Evolutionary conservation across 2,329 filamentous ascomycete species (phyloP), one percentile per base, ranked within the genome.

Genomic region (Phialophora macrospora): DNA sequence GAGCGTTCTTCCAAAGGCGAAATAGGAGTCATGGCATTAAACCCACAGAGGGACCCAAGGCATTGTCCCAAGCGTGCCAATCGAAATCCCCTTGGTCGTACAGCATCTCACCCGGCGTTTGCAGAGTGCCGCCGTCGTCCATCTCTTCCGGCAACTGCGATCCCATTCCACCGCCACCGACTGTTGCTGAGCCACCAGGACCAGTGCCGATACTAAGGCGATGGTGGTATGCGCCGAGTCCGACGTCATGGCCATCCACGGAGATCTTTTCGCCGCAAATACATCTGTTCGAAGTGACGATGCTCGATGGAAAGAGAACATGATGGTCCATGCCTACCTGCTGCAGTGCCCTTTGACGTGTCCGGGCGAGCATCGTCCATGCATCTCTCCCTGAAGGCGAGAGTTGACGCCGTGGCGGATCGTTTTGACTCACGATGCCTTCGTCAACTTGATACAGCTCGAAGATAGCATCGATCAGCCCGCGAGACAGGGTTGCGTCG

Each of bases 381-480:
- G 68, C 69, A 12, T 66, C 67, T 46, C 61, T 58, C 24, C 69
- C 68, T 9, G 69, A 63, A 17, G 67, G 62, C 26, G 65, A 68
- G n/a, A 71, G 68, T 26, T 64, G 56, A 6, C 69, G 62, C n/a
- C 32, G 34, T 3, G 65, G 65, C 30, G 69, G 65, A 30, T 71
- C 65, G 24, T 62, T 51, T 32, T 54, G 44, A 26, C 63, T 70
- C 54, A 71, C 63, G 14, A 71, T 65, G 17, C 69, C 69, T 26
- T 71, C 59, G 34, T 70, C 69, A 5, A 71, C 67, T 14, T 68
- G 65, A 44, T 71, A 71, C 4, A 71, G 63, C 24, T 71, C 69
- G 26, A 70, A 70, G 52, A 73, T 65, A 2, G 63, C 55, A 44
- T 72, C 70, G 41, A 72, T 66, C 34, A 72, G 49, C 17, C 63